Evolutionary conservation across 176 grass and related monocot genomes (phyloP), one percentile per base, ranked within the genome.

Genomic region (Phoenix dactylifera): DNA sequence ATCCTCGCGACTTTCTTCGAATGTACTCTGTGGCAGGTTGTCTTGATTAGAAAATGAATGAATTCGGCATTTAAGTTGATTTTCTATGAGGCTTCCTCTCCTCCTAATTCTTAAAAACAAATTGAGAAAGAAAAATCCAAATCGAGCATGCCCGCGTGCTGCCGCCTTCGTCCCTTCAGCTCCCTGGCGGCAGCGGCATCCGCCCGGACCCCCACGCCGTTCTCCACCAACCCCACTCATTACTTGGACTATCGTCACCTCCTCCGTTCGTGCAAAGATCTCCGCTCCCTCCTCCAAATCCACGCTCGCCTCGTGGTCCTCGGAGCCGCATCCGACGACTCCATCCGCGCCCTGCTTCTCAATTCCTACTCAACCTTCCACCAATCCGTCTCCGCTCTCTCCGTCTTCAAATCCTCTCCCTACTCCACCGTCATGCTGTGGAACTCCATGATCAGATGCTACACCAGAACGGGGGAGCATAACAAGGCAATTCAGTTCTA

Each of bases 401-500:
- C 68, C 65, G 64, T 95, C 39, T 86, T 95, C 83, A 57, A 71
- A 63, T 57, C 80, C 22, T 73, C 78, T 57, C 80, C 73, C 6
- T 4, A 6, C 24, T 80, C 86, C n/a, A 64, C 78, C 49, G 25
- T 79, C 16, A 74, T 72, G 67, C 56, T 87, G 44, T 77, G 90
- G 70, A 95, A 95, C 69, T 76, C 68, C 17, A 76, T 95, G 1
- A 82, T 95, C 16, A 73, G 86, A 65, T 87, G 82, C 25, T 85
- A 83, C 80, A 76, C 74, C 49, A 55, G 49, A 4, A 25, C 74
- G 14, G 18, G 55, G 54, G 58, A 57, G 58, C 57, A 67, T 62
- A 20, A 62, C 23, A 62, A 69, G 49, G 74, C 77, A 64, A 62
- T 95, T 68, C 59, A 70, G 55, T 23, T 95, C 57, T 75, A 79